phyloP scores from a whole-genome alignment of 208 protist genomes.

The Leishmania gerbilli region DNA sequence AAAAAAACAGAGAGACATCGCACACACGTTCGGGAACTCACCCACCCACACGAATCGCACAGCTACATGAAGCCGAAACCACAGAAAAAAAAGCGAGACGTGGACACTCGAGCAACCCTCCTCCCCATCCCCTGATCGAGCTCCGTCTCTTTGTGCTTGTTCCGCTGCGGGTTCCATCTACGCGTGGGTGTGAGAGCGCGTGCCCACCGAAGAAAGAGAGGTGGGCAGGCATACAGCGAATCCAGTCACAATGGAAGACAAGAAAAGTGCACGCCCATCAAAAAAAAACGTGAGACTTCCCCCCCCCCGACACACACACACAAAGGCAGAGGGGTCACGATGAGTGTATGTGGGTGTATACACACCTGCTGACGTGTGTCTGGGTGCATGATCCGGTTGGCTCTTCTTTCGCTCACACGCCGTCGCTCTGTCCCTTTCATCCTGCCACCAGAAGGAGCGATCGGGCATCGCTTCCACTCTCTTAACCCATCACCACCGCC shows the following conservation, averaged over 20 bases:
- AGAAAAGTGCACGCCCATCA: not conserved
- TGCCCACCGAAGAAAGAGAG: not conserved
- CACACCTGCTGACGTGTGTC: not conserved
- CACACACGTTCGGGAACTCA: not conserved
- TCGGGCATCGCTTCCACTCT: not conserved
- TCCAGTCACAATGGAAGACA: not conserved
- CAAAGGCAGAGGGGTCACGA: not conserved
- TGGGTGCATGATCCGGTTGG: not conserved
- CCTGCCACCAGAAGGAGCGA: not conserved
- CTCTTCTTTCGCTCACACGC: not conserved
- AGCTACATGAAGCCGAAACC: not conserved
- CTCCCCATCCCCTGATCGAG: too few relatives aligned
- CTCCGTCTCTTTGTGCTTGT: not conserved
- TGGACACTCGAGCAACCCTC: not conserved
- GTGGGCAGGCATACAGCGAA: not conserved
- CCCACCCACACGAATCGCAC: not conserved
- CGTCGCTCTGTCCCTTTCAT: not conserved
- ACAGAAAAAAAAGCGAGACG: not conserved
- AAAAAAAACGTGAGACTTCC: not conserved
- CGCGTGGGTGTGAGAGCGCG: not conserved
- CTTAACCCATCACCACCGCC: not conserved
- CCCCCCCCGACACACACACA: too few relatives aligned
- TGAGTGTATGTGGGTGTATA: conserved; percentile 1
- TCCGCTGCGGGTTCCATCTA: not conserved
- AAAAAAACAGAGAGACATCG: not conserved